Percentiles rank a stretch among this genome's conserved stretches.
These are phyloP conservation scores for Beauveria sp. DNA, from an alignment of 2,329 filamentous ascomycete species.

Conservation along the genomic window DNA sequence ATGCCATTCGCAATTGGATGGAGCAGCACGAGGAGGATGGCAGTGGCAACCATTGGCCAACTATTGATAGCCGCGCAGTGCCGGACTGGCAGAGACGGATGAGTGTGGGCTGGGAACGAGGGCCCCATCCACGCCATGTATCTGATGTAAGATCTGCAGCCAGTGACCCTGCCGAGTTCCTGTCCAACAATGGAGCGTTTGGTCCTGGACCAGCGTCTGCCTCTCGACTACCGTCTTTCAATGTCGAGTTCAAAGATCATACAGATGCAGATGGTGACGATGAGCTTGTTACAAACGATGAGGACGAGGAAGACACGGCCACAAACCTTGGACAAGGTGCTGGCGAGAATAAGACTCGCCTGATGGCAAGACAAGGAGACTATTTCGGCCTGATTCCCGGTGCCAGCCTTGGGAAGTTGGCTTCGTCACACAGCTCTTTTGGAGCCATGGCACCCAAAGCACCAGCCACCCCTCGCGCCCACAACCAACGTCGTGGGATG, in stretches of 20 bases:
- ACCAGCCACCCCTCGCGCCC: slow-evolving; percentile 25
- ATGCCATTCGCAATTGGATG: slow-evolving; percentile 88
- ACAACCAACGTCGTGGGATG: slow-evolving; percentile 30
- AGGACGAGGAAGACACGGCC: slow-evolving; percentile 53
- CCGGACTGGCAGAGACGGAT: slow-evolving; percentile 45
- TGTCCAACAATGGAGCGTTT: slow-evolving; percentile 41
- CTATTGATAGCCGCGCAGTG: slow-evolving; percentile 35
- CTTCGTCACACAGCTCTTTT: slow-evolving; percentile 27
- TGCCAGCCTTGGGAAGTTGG: slow-evolving; percentile 23
- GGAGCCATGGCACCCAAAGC: slow-evolving; percentile 16
- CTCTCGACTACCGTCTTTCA: slow-evolving; percentile 27
- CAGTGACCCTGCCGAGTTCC: slow-evolving; percentile 57
- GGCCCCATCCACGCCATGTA: slow-evolving; percentile 40
- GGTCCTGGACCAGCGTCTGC: slow-evolving; percentile 25
- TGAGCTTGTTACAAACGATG: slow-evolving; percentile 76
- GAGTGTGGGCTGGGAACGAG: slow-evolving; percentile 42
- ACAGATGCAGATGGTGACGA: slow-evolving; percentile 86
- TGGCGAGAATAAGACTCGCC: slow-evolving; percentile 19
- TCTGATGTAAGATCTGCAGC: slow-evolving; percentile 53
- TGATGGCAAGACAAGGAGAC: slow-evolving; percentile 23
- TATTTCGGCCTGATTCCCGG: slow-evolving; percentile 7
- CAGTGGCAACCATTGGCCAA: slow-evolving; percentile 41
- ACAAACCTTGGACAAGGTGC: slow-evolving; percentile 33
- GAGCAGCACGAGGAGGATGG: slow-evolving; percentile 54
- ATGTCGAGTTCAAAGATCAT: slow-evolving; percentile 46